Percentiles rank a stretch among this genome's conserved stretches.
Conservation (phyloP, 495 filamentous ascomycete genomes). For the Cercophora newfieldiana region DNA sequence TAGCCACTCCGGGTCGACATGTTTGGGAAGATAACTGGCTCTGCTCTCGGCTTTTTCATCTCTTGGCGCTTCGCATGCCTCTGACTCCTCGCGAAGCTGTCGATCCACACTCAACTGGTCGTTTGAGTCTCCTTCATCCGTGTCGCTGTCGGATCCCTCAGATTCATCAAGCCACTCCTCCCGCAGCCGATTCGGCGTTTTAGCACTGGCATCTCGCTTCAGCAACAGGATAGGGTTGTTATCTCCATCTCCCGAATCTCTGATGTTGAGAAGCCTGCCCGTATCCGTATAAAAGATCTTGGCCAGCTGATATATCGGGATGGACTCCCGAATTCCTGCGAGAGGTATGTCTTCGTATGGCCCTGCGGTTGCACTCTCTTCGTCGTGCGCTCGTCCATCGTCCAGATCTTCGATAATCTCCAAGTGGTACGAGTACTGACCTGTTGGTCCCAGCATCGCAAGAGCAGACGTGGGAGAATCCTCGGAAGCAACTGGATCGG, state of each 20-base stretch:
- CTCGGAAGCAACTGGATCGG: not conserved
- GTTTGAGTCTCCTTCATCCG: constrained; percentile 8
- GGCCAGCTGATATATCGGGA: constrained; percentile 88
- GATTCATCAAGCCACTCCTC: constrained; percentile 27
- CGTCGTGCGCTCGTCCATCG: constrained; percentile 83
- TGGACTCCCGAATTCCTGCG: constrained; percentile 79
- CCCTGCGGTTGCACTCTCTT: constrained; percentile 63
- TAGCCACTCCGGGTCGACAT: constrained; percentile 93
- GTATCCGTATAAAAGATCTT: constrained; percentile 99
- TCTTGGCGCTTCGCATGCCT: constrained; percentile 4
- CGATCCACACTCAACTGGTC: constrained; percentile 66
- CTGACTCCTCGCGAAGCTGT: constrained; percentile 60
- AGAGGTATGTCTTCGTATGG: constrained; percentile 70
- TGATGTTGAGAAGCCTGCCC: constrained; percentile 90
- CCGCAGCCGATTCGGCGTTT: constrained; percentile 57
- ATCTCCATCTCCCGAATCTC: constrained; percentile 67
- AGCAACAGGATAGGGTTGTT: constrained; percentile 86
- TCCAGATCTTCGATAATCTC: constrained; percentile 91
- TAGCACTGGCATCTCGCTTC: constrained; percentile 77
- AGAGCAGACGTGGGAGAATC: not conserved
- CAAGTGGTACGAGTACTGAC: constrained; percentile 86
- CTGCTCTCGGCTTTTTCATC: constrained; percentile 27
- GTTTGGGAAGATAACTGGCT: constrained; percentile 68
- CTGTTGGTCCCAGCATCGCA: constrained; percentile 22
- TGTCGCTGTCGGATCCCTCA: constrained; percentile 5